Conservation (phyloP, 352 stramenopile species). For the Phytophthora rubi region DNA sequence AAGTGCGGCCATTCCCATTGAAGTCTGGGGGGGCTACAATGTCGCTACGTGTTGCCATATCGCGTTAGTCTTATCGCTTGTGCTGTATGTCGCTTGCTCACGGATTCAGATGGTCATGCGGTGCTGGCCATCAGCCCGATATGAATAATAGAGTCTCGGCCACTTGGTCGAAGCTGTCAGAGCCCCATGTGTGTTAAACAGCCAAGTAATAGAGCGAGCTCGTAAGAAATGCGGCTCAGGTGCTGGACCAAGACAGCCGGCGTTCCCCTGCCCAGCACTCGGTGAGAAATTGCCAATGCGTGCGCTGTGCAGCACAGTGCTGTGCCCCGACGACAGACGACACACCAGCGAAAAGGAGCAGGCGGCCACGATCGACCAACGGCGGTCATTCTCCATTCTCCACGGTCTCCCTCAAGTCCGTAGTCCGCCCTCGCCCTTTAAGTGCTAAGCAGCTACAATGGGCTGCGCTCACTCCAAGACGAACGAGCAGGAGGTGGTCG, state of each 20-base stretch:
- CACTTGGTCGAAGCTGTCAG: too few species aligned
- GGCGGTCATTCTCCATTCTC: conserved; percentile 26
- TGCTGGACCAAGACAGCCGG: conserved; percentile 13
- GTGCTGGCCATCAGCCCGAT: conserved; percentile 5
- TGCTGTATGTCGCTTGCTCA: background rate
- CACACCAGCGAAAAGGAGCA: conserved; percentile 4
- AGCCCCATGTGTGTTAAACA: too few species aligned
- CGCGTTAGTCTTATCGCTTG: background rate
- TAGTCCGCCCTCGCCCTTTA: background rate
- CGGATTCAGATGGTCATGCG: conserved; percentile 14
- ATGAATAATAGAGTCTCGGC: background rate
- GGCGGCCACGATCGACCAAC: background rate
- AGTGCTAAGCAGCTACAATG: conserved; percentile 37
- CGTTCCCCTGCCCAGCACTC: background rate
- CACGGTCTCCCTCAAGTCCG: conserved; percentile 16
- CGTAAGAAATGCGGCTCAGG: conserved; percentile 21
- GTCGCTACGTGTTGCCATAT: conserved; percentile 5
- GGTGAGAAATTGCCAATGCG: conserved; percentile 12
- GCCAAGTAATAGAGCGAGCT: background rate
- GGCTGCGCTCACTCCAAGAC: conserved; percentile 69
- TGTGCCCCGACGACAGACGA: conserved; percentile 14
- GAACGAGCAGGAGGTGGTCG: conserved; percentile 50
- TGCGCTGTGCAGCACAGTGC: too few species aligned
- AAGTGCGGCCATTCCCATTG: too few species aligned
- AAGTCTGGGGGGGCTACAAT: background rate